Base-by-base conservation (phyloP, 768 basidiomycete species). In the Sporobolomyces roseus region DNA sequence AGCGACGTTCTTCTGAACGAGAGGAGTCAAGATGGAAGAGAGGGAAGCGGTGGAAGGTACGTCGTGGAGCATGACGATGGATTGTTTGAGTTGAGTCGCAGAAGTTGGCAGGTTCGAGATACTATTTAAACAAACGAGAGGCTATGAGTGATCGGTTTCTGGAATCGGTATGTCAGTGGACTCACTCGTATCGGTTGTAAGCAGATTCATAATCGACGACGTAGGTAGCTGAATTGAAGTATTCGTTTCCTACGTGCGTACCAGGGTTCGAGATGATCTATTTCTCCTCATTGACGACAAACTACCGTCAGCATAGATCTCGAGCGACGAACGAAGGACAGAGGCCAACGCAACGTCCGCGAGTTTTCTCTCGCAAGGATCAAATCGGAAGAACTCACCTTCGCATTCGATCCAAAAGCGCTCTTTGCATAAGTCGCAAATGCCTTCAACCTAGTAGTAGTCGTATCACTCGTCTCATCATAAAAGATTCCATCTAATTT, bases 241-340 rank as follows among this genome's bases (percentile, higher is more conserved):
- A 59, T 1, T 8, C 23, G 1, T 33, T 25, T 21, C 29, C 35
- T 9, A 59, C 64, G 3, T n/a, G 36, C 8, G 56, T 65, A 25
- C 64, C 64, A 7, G 64, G 64, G 50, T 65, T 65, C 35, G 49
- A 51, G 21, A 65, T 36, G 64, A 65, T 33, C 63, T 65, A 48
- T n/a, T n/a, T n/a, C n/a, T n/a, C n/a, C n/a, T n/a, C n/a, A n/a
- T n/a, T n/a, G n/a, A n/a, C n/a, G n/a, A n/a, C n/a, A n/a, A n/a
- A n/a, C n/a, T n/a, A n/a, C n/a, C n/a, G n/a, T n/a, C n/a, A n/a
- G n/a, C n/a, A n/a, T n/a, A n/a, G n/a, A n/a, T n/a, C n/a, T 25
- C 38, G 13, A 41, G 35, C 4, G 10, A 33, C 35, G 55, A 56
- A 25, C 16, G 29, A 43, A 41, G 38, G 17, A 17, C 38, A 41